phyloP scores from a whole-genome alignment of 2,329 filamentous ascomycete species.

The Xylaria arbuscula region DNA sequence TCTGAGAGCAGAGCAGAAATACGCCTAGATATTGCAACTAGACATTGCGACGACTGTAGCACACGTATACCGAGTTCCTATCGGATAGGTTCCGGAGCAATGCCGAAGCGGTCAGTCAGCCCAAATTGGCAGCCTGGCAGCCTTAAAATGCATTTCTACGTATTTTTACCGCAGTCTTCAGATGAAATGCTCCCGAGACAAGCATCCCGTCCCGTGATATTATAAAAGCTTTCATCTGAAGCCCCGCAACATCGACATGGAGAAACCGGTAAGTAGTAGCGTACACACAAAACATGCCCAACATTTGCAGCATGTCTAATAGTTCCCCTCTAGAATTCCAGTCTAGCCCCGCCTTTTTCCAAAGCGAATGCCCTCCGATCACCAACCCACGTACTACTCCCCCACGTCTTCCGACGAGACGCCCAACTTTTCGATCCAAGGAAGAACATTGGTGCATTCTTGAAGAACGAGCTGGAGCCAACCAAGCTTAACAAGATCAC shows the following conservation, averaged over 20 bases:
- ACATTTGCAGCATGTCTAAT: background rate
- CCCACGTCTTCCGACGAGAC: slow-evolving; percentile 4
- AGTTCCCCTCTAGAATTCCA: background rate
- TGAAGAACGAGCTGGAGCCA: slow-evolving; percentile 35
- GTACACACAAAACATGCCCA: background rate
- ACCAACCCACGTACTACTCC: background rate
- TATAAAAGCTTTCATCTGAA: background rate
- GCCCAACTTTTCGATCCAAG: background rate
- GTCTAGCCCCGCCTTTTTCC: slow-evolving; percentile 13
- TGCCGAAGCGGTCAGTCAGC: background rate
- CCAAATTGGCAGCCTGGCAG: background rate
- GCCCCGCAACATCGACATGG: background rate
- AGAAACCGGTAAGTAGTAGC: background rate
- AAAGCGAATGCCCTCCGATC: slow-evolving; percentile 13
- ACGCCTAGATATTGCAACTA: too few relatives aligned
- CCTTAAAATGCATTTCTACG: slow-evolving; percentile 7
- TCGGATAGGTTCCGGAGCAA: too few relatives aligned
- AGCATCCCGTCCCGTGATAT: too few relatives aligned
- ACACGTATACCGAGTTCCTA: too few relatives aligned
- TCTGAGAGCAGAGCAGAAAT: too few relatives aligned
- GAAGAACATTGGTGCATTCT: background rate
- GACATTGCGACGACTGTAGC: too few relatives aligned
- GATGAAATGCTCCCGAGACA: too few relatives aligned
- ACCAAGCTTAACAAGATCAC: slow-evolving; percentile 36
- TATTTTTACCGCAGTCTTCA: too few relatives aligned